Conservation (phyloP, 2,329 filamentous ascomycete genomes). For the Neonectria magnoliae region DNA sequence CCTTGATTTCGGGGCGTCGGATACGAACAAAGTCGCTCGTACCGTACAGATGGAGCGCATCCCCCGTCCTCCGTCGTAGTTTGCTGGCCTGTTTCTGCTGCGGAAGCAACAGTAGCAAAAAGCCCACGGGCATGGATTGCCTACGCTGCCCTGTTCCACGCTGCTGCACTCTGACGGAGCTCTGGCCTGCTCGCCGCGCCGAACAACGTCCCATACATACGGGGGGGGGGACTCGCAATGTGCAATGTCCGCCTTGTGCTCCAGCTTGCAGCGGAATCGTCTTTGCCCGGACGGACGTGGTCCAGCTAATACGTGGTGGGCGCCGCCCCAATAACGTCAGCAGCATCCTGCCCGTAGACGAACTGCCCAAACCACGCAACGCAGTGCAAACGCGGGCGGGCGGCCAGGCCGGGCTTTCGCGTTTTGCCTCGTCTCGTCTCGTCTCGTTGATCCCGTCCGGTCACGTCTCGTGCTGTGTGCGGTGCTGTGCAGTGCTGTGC, state of each 20-base stretch:
- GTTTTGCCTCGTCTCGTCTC: constrained; percentile 30
- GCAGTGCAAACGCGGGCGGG: constrained; percentile 17
- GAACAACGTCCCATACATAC: constrained; percentile 37
- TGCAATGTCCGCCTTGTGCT: constrained; percentile 24
- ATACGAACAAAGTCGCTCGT: constrained; percentile 20
- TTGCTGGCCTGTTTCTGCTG: constrained; percentile 19
- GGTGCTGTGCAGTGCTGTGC: constrained; percentile 26
- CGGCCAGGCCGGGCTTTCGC: constrained; percentile 34
- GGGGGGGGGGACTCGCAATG: constrained; percentile 19
- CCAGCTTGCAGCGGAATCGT: constrained; percentile 17
- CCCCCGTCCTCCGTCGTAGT: constrained; percentile 23
- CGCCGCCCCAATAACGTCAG: constrained; percentile 26
- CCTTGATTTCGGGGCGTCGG: neutral
- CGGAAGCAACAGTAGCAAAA: neutral
- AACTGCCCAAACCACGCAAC: constrained; percentile 24
- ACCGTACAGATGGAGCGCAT: neutral
- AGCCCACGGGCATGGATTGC: constrained; percentile 36
- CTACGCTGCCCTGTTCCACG: constrained; percentile 28
- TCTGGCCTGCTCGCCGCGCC: constrained; percentile 31
- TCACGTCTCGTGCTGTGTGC: constrained; percentile 23
- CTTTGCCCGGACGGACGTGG: constrained; percentile 14
- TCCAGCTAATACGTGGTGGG: constrained; percentile 28
- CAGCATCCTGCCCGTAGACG: constrained; percentile 19
- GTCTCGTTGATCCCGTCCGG: constrained; percentile 22
- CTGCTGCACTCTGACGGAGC: constrained; percentile 39